A percentile compares a stretch with the other conserved stretches of the same genome.
These are phyloP conservation scores for Tricholoma furcatifolium DNA, from an alignment of 768 basidiomycete genomes.

Conservation along the genomic window DNA sequence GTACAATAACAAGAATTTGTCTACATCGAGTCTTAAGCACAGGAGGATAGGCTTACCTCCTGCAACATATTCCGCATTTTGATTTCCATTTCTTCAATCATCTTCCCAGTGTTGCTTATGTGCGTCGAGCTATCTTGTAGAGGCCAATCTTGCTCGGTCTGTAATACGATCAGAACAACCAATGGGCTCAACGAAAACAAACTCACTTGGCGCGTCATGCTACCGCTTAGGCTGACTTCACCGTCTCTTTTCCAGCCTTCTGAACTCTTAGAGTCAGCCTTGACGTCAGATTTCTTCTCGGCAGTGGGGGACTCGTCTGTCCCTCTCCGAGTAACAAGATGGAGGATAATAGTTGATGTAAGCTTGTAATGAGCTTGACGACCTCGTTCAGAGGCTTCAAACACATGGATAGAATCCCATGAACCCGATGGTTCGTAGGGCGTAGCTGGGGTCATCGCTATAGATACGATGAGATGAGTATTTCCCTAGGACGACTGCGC, in stretches of 20 bases:
- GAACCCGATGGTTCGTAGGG: slow-evolving; percentile 72
- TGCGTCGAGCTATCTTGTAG: slow-evolving; percentile 80
- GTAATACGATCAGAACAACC: neutral
- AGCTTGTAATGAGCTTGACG: slow-evolving; percentile 95
- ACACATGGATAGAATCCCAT: slow-evolving; percentile 99
- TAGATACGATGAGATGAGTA: neutral
- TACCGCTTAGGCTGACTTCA: slow-evolving; percentile 85
- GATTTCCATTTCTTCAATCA: slow-evolving; percentile 99
- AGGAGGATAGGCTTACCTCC: slow-evolving; percentile 50
- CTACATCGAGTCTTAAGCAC: neutral
- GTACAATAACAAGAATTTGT: slow-evolving; percentile 1
- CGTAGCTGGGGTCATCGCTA: slow-evolving; percentile 60
- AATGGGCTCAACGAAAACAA: neutral
- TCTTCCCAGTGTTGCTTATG: slow-evolving; percentile 88
- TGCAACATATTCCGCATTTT: slow-evolving; percentile 96
- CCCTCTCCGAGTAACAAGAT: slow-evolving; percentile 62
- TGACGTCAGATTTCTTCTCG: slow-evolving; percentile 26
- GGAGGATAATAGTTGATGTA: slow-evolving; percentile 96
- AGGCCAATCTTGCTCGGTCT: slow-evolving; percentile 88
- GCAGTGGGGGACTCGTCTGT: slow-evolving; percentile 29
- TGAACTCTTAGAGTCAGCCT: slow-evolving; percentile 33
- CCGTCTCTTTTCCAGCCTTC: slow-evolving; percentile 63
- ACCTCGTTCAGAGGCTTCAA: slow-evolving; percentile 90
- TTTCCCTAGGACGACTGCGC: slow-evolving; percentile 2
- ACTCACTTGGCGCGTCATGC: slow-evolving; percentile 94